Evolutionary conservation across 805 yeast species (phyloP), one percentile per base, ranked within the genome.

Genomic region (Kazachstania kunashirensis): DNA sequence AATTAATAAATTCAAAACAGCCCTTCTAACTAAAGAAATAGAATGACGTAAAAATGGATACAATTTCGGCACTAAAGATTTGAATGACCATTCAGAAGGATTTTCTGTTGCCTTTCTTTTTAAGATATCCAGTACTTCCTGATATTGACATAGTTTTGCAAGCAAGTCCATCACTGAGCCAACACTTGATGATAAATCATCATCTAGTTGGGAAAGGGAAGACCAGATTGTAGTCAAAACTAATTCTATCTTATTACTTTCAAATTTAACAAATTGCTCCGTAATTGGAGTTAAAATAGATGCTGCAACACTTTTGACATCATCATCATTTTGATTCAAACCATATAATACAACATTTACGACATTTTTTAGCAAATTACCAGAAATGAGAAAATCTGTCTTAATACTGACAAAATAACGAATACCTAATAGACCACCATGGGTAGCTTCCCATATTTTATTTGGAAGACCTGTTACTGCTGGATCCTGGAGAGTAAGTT

Each of bases 251-350:
- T 68, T 62, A 4, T 55, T 51, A 14, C 70, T 63, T 36, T 78
- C 73, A 30, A 80, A 62, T 26, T 70, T 65, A n/a, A 88, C 88
- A 57, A 89, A 84, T 45, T 84, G 84, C n/a, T 71, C 67, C 2
- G 95, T 86, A 32, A 92, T 84, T 3, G 98, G 98, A 0, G 89
- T 69, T 36, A 92, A 64, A 1, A 95, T 85, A 2, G 95, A 82
- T 0, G 98, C 97, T 17, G 95, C 86, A 31, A 89, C 96, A 7
- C 96, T 86, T 57, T 94, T 96, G 18, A 92, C 97, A 56, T 92
- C 99, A 57, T 88, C 97, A 49, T 86, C 94, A 37, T 76, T 70
- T 42, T 70, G 73, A 44, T 77, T 78, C 33, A 92, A 63, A 3
- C 96, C 95, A 59, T 83, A 84, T 29, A 92, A 65, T 1, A 92